Conservation (phyloP, 164 flowering plant genomes). For the Umbilicus rupestris region DNA sequence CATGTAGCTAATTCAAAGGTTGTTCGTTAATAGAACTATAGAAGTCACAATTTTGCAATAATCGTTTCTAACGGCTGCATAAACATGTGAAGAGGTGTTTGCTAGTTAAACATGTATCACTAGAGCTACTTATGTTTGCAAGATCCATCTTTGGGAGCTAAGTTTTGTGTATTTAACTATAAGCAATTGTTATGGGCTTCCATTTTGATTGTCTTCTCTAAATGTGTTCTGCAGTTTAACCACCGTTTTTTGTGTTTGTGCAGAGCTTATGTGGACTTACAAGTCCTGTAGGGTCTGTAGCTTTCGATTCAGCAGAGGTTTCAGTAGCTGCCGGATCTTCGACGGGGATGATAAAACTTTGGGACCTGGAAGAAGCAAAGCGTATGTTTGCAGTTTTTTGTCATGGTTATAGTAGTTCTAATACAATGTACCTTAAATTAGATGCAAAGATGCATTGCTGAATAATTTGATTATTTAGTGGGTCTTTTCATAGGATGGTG, state of each 20-base stretch:
- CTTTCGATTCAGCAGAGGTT: conserved; percentile 71
- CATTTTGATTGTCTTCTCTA: not conserved
- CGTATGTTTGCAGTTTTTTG: conserved; percentile 35
- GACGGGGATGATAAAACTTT: conserved; percentile 62
- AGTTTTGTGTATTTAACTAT: not conserved
- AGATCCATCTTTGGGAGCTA: not conserved
- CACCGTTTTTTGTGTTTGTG: conserved; percentile 13
- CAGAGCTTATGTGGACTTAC: conserved; percentile 85
- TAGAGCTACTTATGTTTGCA: not conserved
- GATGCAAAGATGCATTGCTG: no score
- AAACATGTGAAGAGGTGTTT: not conserved
- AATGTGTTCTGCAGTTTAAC: not conserved
- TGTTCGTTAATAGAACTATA: not conserved
- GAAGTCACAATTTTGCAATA: not conserved
- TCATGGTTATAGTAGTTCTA: conserved; percentile 5
- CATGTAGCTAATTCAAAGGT: not conserved
- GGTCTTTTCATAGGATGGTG: no score
- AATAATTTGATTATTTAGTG: no score
- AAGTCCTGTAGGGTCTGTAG: conserved; percentile 65
- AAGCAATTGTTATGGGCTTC: not conserved
- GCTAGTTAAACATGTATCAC: not conserved
- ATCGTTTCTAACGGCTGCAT: not conserved
- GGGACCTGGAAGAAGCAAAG: conserved; percentile 89
- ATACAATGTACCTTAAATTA: not conserved
- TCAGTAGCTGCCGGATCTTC: conserved; percentile 79